Evolutionary conservation across 1,139 yeast species (phyloP).

Genomic region (Scheffersomyces illinoinensis): DNA sequence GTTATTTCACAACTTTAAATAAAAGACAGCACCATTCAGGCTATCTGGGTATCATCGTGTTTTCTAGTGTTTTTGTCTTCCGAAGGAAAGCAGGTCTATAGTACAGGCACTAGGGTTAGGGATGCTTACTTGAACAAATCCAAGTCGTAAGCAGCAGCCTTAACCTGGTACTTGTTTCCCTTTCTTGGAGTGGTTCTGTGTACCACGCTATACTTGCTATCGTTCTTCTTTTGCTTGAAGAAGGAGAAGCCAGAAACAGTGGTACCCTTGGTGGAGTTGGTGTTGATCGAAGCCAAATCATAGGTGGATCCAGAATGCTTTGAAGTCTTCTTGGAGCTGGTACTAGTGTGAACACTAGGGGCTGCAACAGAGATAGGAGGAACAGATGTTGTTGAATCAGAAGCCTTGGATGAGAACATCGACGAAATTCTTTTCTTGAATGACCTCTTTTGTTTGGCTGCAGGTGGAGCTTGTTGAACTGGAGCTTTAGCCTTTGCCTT

Average conservation of each 20-base stretch:
- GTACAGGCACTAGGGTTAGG: not conserved
- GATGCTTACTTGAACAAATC: not conserved
- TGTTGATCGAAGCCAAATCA: slow-evolving; percentile 31
- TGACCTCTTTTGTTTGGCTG: slow-evolving; percentile 19
- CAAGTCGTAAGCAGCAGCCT: slow-evolving; percentile 17
- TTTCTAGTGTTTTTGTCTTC: not conserved
- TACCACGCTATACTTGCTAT: slow-evolving; percentile 8
- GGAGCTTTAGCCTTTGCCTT: not conserved
- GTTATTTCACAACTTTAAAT: not conserved
- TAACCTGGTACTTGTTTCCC: slow-evolving; percentile 19
- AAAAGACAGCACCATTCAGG: not conserved
- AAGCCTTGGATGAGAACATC: slow-evolving; percentile 20
- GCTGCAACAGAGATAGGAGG: slow-evolving; percentile 1
- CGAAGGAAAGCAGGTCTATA: not conserved
- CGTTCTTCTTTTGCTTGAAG: slow-evolving; percentile 10
- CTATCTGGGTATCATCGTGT: not conserved
- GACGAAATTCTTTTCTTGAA: slow-evolving; percentile 30
- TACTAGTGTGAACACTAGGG: slow-evolving; percentile 4
- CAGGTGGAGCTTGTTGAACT: not conserved
- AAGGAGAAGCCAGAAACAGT: slow-evolving; percentile 38
- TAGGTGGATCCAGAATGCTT: slow-evolving; percentile 7
- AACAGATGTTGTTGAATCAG: slow-evolving; percentile 7
- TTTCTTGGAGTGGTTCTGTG: slow-evolving; percentile 8
- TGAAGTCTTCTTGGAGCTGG: slow-evolving; percentile 4
- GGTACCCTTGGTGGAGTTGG: slow-evolving; percentile 27